Conservation (phyloP, 1,139 yeast genomes). For the Petasospora fabianii region DNA sequence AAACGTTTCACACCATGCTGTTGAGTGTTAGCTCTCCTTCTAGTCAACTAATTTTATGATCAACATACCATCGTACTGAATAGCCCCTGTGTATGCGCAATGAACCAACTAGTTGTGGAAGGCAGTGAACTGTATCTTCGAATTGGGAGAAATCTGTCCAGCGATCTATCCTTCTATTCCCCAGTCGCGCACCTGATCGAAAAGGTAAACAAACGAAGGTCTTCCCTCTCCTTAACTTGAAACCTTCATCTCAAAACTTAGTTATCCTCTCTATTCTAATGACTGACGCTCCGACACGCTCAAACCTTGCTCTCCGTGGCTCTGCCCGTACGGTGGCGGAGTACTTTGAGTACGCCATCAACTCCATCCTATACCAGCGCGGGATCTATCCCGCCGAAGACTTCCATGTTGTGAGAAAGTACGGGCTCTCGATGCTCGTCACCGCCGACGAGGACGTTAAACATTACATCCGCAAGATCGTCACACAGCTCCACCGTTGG, state of each 20-base stretch:
- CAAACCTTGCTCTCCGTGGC: slow-evolving; percentile 67
- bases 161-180: no score
- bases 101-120: no score
- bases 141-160: no score
- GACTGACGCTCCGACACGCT: slow-evolving; percentile 33
- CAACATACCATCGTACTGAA: neutral
- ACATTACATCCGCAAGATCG: slow-evolving; percentile 61
- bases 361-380: slow-evolving; percentile 80
- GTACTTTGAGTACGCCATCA: slow-evolving; percentile 77
- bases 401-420: slow-evolving; percentile 73
- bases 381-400: slow-evolving; percentile 91
- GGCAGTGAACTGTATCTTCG: no score
- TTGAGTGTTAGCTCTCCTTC: neutral
- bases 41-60: neutral
- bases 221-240: neutral
- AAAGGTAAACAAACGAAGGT: slow-evolving; percentile 2
- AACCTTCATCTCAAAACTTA: neutral
- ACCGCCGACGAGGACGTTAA: slow-evolving; percentile 77
- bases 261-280: neutral
- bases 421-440: slow-evolving; percentile 72
- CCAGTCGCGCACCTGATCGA: no score
- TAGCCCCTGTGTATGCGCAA: no score
- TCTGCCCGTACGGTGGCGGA: slow-evolving; percentile 77
- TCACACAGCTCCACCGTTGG: slow-evolving; percentile 82
- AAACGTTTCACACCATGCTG: slow-evolving; percentile 73